Conservation (phyloP, 257 asterid genomes). For the Capsicum chinense region DNA sequence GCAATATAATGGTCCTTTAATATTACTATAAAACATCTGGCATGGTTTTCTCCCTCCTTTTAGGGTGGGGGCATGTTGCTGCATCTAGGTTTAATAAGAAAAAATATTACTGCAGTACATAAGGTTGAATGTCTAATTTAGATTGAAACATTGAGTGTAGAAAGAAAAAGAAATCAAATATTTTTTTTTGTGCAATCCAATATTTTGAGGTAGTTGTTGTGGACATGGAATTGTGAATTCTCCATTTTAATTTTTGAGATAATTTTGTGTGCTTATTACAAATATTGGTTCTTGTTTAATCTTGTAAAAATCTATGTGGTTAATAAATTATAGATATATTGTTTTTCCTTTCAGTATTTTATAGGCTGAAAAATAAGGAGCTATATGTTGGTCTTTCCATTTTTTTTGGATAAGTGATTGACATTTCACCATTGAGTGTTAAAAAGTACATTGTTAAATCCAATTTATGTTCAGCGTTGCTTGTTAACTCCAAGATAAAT, state of each 20-base stretch:
- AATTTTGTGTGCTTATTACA: neutral
- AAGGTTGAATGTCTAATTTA: neutral
- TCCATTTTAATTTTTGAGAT: neutral
- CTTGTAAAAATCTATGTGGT: neutral
- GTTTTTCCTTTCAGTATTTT: neutral
- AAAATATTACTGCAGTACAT: slow-evolving; percentile 7
- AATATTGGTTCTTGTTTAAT: neutral
- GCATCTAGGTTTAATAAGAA: neutral
- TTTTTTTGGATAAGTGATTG: neutral
- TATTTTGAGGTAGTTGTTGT: slow-evolving; percentile 21
- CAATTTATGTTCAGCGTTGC: neutral
- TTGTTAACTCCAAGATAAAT: slow-evolving; percentile 17
- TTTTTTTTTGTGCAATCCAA: neutral
- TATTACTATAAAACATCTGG: neutral
- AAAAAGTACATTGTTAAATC: neutral
- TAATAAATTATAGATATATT: neutral
- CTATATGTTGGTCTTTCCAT: neutral
- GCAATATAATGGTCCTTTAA: too few species aligned
- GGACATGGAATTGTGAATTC: neutral
- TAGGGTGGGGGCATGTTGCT: neutral
- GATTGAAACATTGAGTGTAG: neutral
- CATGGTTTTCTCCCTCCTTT: neutral
- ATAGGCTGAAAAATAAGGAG: neutral
- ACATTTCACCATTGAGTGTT: neutral
- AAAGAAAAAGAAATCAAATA: neutral